Percentiles rank a stretch among this genome's conserved stretches.
These are phyloP conservation scores for Rhodamnia rubescens DNA, from an alignment of 345 rosid species.

Conservation along the genomic window DNA sequence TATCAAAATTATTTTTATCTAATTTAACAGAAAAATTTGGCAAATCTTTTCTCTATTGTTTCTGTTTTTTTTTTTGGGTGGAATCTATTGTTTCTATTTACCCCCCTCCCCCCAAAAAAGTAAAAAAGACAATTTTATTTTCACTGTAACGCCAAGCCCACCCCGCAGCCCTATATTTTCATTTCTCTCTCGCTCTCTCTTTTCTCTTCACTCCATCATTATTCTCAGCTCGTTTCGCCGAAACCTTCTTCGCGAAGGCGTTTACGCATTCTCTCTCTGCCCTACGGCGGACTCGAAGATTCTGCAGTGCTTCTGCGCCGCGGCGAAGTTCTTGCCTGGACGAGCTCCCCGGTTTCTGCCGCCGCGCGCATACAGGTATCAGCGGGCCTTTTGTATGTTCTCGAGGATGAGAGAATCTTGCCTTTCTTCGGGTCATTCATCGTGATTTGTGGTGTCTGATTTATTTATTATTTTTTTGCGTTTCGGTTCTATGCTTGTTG, in stretches of 20 bases:
- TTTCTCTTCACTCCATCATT: neutral
- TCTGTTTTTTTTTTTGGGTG: no score
- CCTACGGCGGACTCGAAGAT: neutral
- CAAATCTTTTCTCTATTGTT: no score
- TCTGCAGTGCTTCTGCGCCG: neutral
- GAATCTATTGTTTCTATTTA: neutral
- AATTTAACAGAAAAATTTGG: no score
- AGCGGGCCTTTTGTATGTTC: neutral
- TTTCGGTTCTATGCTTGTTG: neutral
- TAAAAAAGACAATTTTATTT: neutral
- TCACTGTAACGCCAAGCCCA: neutral
- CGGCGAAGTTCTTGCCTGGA: neutral
- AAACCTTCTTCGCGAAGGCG: neutral
- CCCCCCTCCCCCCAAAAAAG: no score
- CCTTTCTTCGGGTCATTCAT: neutral
- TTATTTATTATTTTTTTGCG: neutral
- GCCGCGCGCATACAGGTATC: neutral
- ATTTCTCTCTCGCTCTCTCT: neutral
- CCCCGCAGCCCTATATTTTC: neutral
- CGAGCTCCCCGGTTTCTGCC: neutral
- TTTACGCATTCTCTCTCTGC: neutral
- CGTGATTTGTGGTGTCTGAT: neutral
- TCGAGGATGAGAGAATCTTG: neutral
- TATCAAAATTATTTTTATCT: no score
- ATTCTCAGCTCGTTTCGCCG: neutral